phyloP scores from a whole-genome alignment of 1,284 basidiomycete genomes.

The Cutaneotrichosporon cutaneum region DNA sequence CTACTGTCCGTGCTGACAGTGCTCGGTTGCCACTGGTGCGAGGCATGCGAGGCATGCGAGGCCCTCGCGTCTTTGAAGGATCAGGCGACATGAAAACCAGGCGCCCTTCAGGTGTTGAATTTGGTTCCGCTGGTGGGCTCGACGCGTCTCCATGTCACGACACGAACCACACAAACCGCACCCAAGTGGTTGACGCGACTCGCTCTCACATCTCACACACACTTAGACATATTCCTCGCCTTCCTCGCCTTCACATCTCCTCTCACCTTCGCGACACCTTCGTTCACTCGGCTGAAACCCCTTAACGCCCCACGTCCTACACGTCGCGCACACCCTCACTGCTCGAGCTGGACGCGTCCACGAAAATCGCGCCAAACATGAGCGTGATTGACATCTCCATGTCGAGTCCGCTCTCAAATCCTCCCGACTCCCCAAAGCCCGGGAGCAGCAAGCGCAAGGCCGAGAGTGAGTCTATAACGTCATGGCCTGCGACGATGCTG shows the following conservation, averaged over 20 bases:
- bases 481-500: not conserved
- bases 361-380: not conserved
- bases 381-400: constrained; percentile 20
- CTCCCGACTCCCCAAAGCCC: constrained; percentile 1
- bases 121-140: not conserved
- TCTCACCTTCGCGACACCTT: not conserved
- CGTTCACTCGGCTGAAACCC: not conserved
- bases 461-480: not conserved
- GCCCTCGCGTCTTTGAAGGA: not conserved
- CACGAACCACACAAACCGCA: constrained; percentile 4
- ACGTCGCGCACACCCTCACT: not conserved
- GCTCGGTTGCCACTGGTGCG: no score
- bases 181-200: constrained; percentile 15
- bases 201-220: not conserved
- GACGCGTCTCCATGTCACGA: constrained; percentile 8
- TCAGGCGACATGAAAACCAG: constrained; percentile 1
- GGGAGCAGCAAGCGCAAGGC: constrained; percentile 20
- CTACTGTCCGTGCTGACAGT: no score
- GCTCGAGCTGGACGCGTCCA: not conserved
- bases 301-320: not conserved
- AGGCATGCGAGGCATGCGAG: no score
- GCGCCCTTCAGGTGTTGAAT: not conserved
- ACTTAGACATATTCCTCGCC: not conserved
- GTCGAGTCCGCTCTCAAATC: constrained; percentile 16
- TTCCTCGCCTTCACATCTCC: not conserved